A percentile compares a stretch with the other conserved stretches of the same genome.
Evolutionary conservation across 2,329 filamentous ascomycete genomes (phyloP).

Genomic region (Lachnellula suecica): DNA sequence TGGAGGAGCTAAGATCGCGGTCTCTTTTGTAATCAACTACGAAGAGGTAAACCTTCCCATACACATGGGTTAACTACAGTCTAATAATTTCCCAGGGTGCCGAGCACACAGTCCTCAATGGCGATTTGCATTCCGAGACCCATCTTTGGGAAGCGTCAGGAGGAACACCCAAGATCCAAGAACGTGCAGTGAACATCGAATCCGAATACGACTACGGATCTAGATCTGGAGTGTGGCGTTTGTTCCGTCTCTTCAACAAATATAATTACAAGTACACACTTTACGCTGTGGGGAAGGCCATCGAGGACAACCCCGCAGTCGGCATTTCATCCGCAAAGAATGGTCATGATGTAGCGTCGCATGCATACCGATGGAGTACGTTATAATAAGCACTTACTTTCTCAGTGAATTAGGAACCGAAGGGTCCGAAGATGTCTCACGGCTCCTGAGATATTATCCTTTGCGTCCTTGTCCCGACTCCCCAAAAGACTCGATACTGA

Average conservation of each 20-base stretch:
- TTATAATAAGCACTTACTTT: too few relatives aligned
- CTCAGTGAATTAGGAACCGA: too few relatives aligned
- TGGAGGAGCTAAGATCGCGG: slow-evolving; percentile 33
- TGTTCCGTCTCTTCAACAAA: slow-evolving; percentile 41
- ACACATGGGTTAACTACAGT: not conserved
- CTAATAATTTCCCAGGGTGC: slow-evolving; percentile 16
- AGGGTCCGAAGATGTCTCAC: too few relatives aligned
- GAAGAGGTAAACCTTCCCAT: slow-evolving; percentile 21
- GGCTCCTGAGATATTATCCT: too few relatives aligned
- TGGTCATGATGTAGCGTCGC: slow-evolving; percentile 41
- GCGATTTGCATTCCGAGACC: slow-evolving; percentile 24
- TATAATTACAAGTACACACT: slow-evolving; percentile 43
- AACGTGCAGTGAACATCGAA: slow-evolving; percentile 31
- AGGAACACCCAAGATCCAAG: slow-evolving; percentile 19
- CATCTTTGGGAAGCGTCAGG: slow-evolving; percentile 25
- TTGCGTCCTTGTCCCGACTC: too few relatives aligned
- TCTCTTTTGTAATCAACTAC: slow-evolving; percentile 32
- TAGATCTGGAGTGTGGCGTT: slow-evolving; percentile 37
- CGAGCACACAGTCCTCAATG: slow-evolving; percentile 25
- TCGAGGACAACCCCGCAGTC: slow-evolving; percentile 41
- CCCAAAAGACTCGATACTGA: too few relatives aligned
- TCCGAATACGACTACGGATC: slow-evolving; percentile 38
- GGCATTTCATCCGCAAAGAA: slow-evolving; percentile 39
- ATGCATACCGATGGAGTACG: slow-evolving; percentile 43
- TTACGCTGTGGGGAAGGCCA: slow-evolving; percentile 39